A percentile compares a stretch with the other conserved stretches of the same genome.
Evolutionary conservation across 768 basidiomycete species (phyloP).

Genomic region (Lyophyllum decastes): DNA sequence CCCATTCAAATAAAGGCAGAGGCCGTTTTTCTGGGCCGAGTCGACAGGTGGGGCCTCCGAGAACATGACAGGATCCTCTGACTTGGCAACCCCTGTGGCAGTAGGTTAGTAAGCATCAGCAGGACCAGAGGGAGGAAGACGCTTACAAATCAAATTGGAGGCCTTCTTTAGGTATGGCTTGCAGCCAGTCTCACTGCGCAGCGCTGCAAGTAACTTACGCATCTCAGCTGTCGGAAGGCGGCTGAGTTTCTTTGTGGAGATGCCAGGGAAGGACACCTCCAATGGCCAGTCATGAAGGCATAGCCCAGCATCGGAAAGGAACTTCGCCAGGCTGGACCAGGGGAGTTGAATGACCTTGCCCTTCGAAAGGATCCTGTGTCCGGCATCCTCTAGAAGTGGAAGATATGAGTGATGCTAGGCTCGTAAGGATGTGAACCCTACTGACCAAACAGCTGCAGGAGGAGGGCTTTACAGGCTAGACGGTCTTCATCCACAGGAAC

Average conservation of each 20-base stretch:
- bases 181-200: not conserved
- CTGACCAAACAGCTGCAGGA: not conserved
- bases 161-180: not conserved
- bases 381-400: not conserved
- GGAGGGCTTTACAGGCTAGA: not conserved
- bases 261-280: not conserved
- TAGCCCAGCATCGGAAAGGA: not conserved
- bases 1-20: not conserved
- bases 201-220: not conserved
- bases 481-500: not conserved
- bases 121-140: not conserved
- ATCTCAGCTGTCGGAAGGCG: not conserved
- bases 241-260: not conserved
- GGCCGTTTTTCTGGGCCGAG: not conserved
- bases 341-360: not conserved
- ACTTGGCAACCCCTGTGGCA: not conserved
- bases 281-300: not conserved
- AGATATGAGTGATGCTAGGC: not conserved
- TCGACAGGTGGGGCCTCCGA: too few relatives aligned
- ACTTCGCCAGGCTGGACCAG: not conserved
- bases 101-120: not conserved
- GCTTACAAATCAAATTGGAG: not conserved
- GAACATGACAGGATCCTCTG: not conserved
- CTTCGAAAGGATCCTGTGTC: not conserved
- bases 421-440: not conserved